Evolutionary conservation across 2,329 filamentous ascomycete genomes (phyloP), one percentile per base, ranked within the genome.

Genomic region (Coniochaeta sp.): DNA sequence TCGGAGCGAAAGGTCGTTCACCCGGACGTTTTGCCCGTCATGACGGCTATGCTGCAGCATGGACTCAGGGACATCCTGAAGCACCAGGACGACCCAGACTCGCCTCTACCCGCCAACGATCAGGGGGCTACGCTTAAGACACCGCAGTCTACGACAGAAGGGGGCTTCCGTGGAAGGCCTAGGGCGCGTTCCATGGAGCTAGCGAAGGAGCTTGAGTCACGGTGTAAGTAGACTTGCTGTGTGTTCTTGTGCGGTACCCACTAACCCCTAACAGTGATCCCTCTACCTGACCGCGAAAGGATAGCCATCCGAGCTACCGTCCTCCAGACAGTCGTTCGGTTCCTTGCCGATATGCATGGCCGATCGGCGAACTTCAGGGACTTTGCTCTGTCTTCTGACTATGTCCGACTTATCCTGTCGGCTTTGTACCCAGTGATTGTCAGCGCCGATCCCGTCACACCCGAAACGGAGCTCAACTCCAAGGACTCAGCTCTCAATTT

Each of bases 381-480:
- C 42, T 96, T 95, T 66, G 82, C 89, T 0, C 70, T 86, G 10
- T 79, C 78, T 1, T 95, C 91, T 0, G 86, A 88, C 42, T 97
- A 96, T 67, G 74, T 92, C 1, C 85, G 92, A 55, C 76, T 90
- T 46, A 72, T 99, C 4, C 75, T 96, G 1, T 81, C 83, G 31
- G 85, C 90, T 12, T 73, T 97, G 2, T 99, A 94, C 63, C 91
- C 94, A 1, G 82, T 94, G 16, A 80, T 96, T 48, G 91, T 96
- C 24, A 92, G 89, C 59, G 85, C 89, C 12, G 90, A 96, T 67
- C 79, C 85, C 20, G 85, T 96, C 33, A 86, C 82, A 51, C 85
- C 94, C 0, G 88, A 94, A 60, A 88, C 85, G 0, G 94, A 99
- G 66, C 71, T 97, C n/a, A 84, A 90, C 60, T 91, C 90, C 14